phyloP scores from a whole-genome alignment of 345 rosid species.

The Draba incana region DNA sequence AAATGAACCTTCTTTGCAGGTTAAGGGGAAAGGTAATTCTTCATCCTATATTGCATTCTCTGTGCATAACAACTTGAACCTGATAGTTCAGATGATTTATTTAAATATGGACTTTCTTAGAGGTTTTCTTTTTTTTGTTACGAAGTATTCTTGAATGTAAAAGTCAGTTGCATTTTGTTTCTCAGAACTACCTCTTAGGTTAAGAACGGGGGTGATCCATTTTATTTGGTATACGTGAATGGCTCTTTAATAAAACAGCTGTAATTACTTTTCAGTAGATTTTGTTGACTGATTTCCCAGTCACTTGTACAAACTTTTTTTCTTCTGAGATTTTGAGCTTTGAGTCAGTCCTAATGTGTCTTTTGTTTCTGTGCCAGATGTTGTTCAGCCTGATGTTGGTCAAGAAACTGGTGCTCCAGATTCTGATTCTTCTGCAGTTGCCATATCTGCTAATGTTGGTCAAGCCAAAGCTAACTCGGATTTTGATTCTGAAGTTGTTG shows the following conservation, averaged over 20 bases:
- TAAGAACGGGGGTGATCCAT: not conserved
- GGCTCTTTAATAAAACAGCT: constrained; percentile 6
- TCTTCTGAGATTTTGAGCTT: constrained; percentile 35
- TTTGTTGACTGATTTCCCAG: constrained; percentile 17
- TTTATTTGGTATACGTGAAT: constrained; percentile 13
- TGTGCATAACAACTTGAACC: constrained; percentile 4
- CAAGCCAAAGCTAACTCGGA: constrained; percentile 30
- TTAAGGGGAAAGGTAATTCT: constrained; percentile 51
- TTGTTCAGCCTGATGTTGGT: constrained; percentile 22
- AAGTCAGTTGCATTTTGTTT: constrained; percentile 11
- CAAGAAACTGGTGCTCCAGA: constrained; percentile 27
- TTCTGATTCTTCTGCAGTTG: constrained; percentile 28
- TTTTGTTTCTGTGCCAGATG: constrained; percentile 33
- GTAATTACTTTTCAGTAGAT: constrained; percentile 2
- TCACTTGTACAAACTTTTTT: not conserved
- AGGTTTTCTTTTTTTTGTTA: constrained; percentile 4
- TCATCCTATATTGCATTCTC: not conserved
- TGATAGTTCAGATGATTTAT: constrained; percentile 18
- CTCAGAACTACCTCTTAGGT: constrained; percentile 3
- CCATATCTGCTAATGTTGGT: constrained; percentile 27
- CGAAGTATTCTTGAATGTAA: constrained; percentile 7
- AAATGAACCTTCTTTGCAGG: constrained; percentile 41
- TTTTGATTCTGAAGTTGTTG: constrained; percentile 40
- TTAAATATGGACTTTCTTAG: constrained; percentile 1
- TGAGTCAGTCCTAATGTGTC: constrained; percentile 40